A percentile compares a stretch with the other conserved stretches of the same genome.
Conservation (phyloP, 345 rosid species). For the Turritis glabra region DNA sequence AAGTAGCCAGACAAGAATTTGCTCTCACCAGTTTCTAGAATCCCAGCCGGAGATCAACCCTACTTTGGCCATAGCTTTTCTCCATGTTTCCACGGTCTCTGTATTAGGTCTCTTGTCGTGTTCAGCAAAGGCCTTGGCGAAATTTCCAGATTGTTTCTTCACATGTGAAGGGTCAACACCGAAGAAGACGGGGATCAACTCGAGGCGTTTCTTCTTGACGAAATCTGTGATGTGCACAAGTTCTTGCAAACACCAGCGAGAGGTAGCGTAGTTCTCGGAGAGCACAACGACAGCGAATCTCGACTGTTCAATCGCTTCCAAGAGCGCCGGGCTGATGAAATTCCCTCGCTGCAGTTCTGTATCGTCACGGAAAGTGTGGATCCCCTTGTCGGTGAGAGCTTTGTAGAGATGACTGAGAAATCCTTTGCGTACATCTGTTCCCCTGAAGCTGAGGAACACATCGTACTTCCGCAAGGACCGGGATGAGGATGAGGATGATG, state of each 20-base stretch:
- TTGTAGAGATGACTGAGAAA: slow-evolving; percentile 39
- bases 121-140: slow-evolving; percentile 26
- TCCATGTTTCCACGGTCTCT: slow-evolving; percentile 20
- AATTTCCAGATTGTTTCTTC: slow-evolving; percentile 32
- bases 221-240: slow-evolving; percentile 37
- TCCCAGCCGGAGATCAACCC: slow-evolving; percentile 40
- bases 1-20: background rate
- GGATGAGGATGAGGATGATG: slow-evolving; percentile 12
- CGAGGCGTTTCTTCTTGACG: background rate
- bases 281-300: slow-evolving; percentile 36
- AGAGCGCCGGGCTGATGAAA: slow-evolving; percentile 30
- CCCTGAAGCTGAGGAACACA: slow-evolving; percentile 41
- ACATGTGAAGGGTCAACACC: slow-evolving; percentile 42
- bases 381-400: slow-evolving; percentile 33
- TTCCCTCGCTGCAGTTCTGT: slow-evolving; percentile 27
- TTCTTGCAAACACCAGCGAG: slow-evolving; percentile 40
- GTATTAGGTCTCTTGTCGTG: slow-evolving; percentile 18
- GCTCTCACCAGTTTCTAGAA: slow-evolving; percentile 38
- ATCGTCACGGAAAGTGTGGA: slow-evolving; percentile 35
- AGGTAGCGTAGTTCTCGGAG: slow-evolving; percentile 38
- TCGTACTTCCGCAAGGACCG: slow-evolving; percentile 20
- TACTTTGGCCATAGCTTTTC: slow-evolving; percentile 31
- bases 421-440: slow-evolving; percentile 32
- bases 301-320: slow-evolving; percentile 30
- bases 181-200: slow-evolving; percentile 42